Conservation (phyloP, 768 basidiomycete species). For the Mycena capillaripes region DNA sequence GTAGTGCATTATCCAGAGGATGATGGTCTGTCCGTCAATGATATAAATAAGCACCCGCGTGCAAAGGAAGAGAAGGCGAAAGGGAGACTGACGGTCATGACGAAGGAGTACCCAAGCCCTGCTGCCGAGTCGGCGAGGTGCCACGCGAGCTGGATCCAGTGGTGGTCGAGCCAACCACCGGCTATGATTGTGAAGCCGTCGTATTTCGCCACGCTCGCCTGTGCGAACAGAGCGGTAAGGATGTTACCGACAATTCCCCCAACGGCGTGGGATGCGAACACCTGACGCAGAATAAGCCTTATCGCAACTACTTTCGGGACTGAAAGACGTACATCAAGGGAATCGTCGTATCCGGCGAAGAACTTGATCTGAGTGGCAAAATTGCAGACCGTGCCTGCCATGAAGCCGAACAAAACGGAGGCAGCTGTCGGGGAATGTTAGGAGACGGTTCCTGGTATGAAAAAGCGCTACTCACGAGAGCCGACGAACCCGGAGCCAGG, state of each 20-base stretch:
- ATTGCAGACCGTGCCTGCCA: slow-evolving; percentile 90
- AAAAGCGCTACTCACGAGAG: slow-evolving; percentile 63
- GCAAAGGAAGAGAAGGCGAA: neutral
- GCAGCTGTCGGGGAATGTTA: slow-evolving; percentile 64
- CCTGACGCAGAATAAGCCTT: slow-evolving; percentile 57
- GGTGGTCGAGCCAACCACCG: slow-evolving; percentile 91
- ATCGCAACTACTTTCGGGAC: neutral
- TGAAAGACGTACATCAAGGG: slow-evolving; percentile 74
- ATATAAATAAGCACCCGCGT: neutral
- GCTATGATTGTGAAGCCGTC: slow-evolving; percentile 77
- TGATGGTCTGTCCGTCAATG: slow-evolving; percentile 68
- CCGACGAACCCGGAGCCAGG: slow-evolving; percentile 90
- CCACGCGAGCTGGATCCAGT: slow-evolving; percentile 86
- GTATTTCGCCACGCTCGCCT: slow-evolving; percentile 81
- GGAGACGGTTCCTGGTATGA: neutral
- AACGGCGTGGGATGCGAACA: slow-evolving; percentile 88
- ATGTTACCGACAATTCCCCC: slow-evolving; percentile 88
- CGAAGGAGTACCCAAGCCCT: slow-evolving; percentile 80
- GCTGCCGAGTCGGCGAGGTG: slow-evolving; percentile 84
- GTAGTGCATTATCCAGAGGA: slow-evolving; percentile 90
- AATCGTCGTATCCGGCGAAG: slow-evolving; percentile 80
- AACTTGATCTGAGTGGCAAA: slow-evolving; percentile 96
- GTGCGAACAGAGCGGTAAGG: slow-evolving; percentile 91
- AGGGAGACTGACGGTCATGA: slow-evolving; percentile 71
- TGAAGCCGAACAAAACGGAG: slow-evolving; percentile 88